Conservation (phyloP, 2,329 filamentous ascomycete species). For the Penicillium sp. region DNA sequence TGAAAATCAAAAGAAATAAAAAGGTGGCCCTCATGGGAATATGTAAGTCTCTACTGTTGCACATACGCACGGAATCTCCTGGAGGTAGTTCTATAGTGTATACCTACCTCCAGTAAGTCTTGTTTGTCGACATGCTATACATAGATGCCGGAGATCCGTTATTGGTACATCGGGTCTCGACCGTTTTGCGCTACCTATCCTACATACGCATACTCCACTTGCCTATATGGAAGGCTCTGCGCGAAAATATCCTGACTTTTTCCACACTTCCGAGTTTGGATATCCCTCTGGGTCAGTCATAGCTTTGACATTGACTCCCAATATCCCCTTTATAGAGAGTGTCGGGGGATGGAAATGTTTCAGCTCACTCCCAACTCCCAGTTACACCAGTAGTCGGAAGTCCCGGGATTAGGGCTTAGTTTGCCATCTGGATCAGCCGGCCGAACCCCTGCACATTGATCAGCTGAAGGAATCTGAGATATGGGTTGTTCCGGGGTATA, state of each 20-base stretch:
- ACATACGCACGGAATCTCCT: conserved; percentile 5
- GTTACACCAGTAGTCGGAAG: conserved; percentile 10
- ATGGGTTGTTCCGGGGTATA: conserved; percentile 2
- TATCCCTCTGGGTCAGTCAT: background rate
- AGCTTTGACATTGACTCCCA: background rate
- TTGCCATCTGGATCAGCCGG: background rate
- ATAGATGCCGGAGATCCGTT: conserved; percentile 11
- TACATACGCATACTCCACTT: background rate
- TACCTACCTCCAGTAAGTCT: background rate
- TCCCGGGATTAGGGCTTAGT: conserved; percentile 4
- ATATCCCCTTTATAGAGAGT: background rate
- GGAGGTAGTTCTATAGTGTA: conserved; percentile 4
- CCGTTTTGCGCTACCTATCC: background rate
- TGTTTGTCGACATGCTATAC: conserved; percentile 8
- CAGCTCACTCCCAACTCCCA: background rate
- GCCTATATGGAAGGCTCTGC: background rate
- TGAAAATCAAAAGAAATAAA: background rate
- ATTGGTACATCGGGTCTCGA: conserved; percentile 6
- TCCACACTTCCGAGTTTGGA: background rate
- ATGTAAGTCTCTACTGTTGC: background rate
- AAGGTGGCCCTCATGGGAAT: conserved; percentile 1
- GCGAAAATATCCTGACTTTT: background rate
- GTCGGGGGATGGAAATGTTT: background rate
- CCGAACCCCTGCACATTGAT: conserved; percentile 2
- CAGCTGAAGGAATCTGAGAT: background rate